Evolutionary conservation across 768 basidiomycete genomes (phyloP), one percentile per base, ranked within the genome.

Genomic region (Tremella yokohamensis): DNA sequence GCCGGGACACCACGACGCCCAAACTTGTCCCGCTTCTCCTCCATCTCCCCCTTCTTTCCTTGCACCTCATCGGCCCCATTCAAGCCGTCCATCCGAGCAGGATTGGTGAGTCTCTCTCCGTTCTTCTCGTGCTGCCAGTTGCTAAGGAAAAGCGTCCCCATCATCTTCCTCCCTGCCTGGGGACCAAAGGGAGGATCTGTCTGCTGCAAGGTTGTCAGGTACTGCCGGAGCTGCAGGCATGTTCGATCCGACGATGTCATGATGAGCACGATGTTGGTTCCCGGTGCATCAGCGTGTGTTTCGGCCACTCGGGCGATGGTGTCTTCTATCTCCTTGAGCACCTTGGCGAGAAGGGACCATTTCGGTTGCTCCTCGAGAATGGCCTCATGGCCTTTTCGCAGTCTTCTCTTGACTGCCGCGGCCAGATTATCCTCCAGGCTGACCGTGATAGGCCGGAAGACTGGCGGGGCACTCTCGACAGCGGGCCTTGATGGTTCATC

Each of bases 361-460:
- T 99, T 99, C 0, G 93, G 93, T 44, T 89, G 82, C 70, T 98
- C 96, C 76, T 98, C 96, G 20, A 97, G 80, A 0, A 92, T 84
- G 0, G 90, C 89, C 45, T 90, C 84, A 75, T 93, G 84, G 0
- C 84, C 85, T 9, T 83, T 80, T 0, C 91, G 88, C 19, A 90
- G 71, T 86, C 90, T 89, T 20, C 74, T 69, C 34, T 81, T 77
- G 38, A 73, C 69, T 11, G 55, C 60, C 20, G 45, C 44, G 4
- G 57, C 49, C 37, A 72, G 47, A 40, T 69, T 54, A n/a, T 66
- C 65, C 45, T 65, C 64, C 9, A 64, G 15, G 8, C 52, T 57
- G 13, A 69, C 63, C 40, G 52, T 38, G 1, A 69, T 47, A 12
- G 68, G 68, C 29, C 64, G 51, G 52, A 72, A 72, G 0, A 72